Evolutionary conservation across 768 basidiomycete genomes (phyloP).

Genomic region (Fibroporia radiculosa): DNA sequence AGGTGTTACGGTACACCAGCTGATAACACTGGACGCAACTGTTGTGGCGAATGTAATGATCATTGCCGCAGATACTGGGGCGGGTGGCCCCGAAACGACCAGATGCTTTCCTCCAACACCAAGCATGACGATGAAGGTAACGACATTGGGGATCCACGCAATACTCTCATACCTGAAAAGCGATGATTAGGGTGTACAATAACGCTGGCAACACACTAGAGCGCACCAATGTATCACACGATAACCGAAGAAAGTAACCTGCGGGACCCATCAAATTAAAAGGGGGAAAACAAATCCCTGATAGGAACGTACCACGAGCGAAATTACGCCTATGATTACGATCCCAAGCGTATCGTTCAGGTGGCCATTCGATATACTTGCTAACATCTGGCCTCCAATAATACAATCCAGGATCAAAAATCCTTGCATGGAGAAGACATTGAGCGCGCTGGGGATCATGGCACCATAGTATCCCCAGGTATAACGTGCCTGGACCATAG

Average conservation of each 20-base stretch:
- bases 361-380: slow-evolving; percentile 26
- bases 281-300: background rate
- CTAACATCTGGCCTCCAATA: slow-evolving; percentile 40
- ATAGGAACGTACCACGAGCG: slow-evolving; percentile 24
- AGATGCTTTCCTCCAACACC: slow-evolving; percentile 31
- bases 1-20: slow-evolving; percentile 35
- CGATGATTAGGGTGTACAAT: background rate
- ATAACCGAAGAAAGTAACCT: slow-evolving; percentile 30
- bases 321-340: slow-evolving; percentile 33
- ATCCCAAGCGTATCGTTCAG: slow-evolving; percentile 31
- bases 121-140: slow-evolving; percentile 31
- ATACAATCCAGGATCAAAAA: slow-evolving; percentile 45
- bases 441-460: slow-evolving; percentile 30
- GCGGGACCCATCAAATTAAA: background rate
- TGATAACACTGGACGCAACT: slow-evolving; percentile 35
- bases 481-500: slow-evolving; percentile 50
- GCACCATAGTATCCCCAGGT: slow-evolving; percentile 42
- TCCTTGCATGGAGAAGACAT: slow-evolving; percentile 37
- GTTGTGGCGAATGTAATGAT: slow-evolving; percentile 39
- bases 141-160: slow-evolving; percentile 32
- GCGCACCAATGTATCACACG: slow-evolving; percentile 26
- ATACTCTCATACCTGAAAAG: slow-evolving; percentile 26
- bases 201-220: background rate
- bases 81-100: slow-evolving; percentile 13
- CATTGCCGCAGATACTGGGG: slow-evolving; percentile 25